Evolutionary conservation across 2,329 filamentous ascomycete genomes (phyloP).

Genomic region (Botryotinia narcissicola): DNA sequence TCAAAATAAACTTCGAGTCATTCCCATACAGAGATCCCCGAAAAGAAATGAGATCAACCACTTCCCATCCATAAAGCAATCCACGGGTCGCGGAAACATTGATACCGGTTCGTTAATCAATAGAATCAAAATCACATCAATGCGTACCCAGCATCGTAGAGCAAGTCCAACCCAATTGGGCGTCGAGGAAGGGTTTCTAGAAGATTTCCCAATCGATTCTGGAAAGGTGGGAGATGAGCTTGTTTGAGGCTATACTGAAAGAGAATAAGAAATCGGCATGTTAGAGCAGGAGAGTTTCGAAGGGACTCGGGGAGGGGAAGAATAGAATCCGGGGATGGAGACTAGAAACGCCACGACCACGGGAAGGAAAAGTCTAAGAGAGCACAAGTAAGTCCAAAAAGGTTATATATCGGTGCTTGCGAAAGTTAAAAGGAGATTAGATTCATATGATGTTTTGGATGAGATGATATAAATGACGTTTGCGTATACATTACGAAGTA

Average conservation of each 20-base stretch:
- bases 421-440: not conserved
- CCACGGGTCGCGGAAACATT: not conserved
- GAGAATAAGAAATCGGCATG: not conserved
- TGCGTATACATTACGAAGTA: not conserved
- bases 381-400: not conserved
- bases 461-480: not conserved
- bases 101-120: not conserved
- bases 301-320: not conserved
- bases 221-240: not conserved
- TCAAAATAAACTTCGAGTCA: slow-evolving; percentile 2
- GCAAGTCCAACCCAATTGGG: not conserved
- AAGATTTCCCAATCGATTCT: slow-evolving; percentile 2
- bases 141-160: not conserved
- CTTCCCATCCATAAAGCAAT: not conserved
- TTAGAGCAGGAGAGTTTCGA: not conserved
- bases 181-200: not conserved
- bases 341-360: not conserved
- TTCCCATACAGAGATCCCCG: not conserved
- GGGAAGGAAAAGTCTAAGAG: not conserved
- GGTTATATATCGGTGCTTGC: not conserved
- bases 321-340: not conserved
- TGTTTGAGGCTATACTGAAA: not conserved
- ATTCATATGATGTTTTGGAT: not conserved
- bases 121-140: not conserved
- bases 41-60: slow-evolving; percentile 6